Evolutionary conservation across 2,329 filamentous ascomycete genomes (phyloP), one percentile per base, ranked within the genome.

Genomic region (Corinectria fuckeliana): DNA sequence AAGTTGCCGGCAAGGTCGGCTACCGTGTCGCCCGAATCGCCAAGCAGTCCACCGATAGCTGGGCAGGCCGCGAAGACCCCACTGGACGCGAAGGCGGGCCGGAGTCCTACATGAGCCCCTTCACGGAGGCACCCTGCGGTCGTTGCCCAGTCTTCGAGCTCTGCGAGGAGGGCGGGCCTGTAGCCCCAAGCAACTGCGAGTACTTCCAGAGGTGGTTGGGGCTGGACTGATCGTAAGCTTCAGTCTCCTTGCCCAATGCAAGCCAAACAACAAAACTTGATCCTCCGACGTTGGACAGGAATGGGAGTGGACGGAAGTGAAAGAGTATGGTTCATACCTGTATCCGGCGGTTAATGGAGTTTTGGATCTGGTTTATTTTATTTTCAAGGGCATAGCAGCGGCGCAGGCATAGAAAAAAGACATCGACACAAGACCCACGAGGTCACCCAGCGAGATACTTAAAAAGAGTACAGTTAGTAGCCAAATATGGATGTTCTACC

Each of bases 111-210:
- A 71, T 82, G 66, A 96, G 93, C 68, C 91, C 91, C 3, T 87
- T 94, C 66, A 96, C 91, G 2, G 93, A 97, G 75, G 89, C 90
- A 2, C 95, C 95, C 1, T 99, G 95, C 75, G 93, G 94, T 2
- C 84, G 88, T 55, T 99, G 95, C 75, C 95, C 95, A 0, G 94
- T 97, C 2, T 97, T 97, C 74, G 90, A 95, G 58, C 83, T 98
- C 2, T 99, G 95, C 74, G 90, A 92, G 65, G 92, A 96, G 61
- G 93, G 92, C 6, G 94, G 94, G 0, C 92, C 93, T 0, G 92
- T 99, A 20, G 96, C 90, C 70, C 92, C 94, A 0, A 90, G 88
- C 65, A 96, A 90, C 50, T 99, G 95, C 76, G 90, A 92, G 53
- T 99, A 99, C 73, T 97, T 96, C 72, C 85, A 91, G 63, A 85